phyloP scores from a whole-genome alignment of 306 rosid species.

The Rosa lucieae region DNA sequence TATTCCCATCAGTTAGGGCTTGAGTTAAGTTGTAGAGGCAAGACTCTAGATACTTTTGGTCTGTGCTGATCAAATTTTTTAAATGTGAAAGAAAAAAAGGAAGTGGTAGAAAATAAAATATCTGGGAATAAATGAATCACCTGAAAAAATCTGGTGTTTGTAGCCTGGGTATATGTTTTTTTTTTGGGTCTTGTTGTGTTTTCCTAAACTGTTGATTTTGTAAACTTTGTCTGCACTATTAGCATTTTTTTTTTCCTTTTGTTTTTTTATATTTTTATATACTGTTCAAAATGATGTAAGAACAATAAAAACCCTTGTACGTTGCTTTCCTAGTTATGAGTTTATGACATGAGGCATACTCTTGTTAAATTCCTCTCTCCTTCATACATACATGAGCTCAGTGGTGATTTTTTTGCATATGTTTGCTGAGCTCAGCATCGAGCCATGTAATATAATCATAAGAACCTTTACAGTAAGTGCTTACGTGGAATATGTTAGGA shows the following conservation, averaged over 20 bases:
- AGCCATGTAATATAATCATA: conserved; percentile 1
- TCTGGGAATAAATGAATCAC: background rate
- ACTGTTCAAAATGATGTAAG: background rate
- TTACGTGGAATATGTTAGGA: background rate
- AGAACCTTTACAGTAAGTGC: conserved; percentile 7
- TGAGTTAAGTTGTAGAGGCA: background rate
- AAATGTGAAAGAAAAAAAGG: background rate
- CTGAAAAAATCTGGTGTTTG: background rate
- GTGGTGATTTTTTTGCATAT: background rate
- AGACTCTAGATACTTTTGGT: background rate
- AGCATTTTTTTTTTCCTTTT: background rate
- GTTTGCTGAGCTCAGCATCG: background rate
- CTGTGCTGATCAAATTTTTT: background rate
- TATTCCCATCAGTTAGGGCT: background rate
- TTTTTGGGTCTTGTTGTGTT: background rate
- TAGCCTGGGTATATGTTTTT: background rate
- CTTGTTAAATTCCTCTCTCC: background rate
- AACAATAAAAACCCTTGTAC: background rate
- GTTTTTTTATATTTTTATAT: background rate
- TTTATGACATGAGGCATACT: background rate
- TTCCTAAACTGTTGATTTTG: background rate
- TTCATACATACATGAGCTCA: background rate
- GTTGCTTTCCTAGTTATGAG: background rate
- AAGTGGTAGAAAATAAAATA: background rate
- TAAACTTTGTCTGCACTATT: background rate